phyloP scores from a whole-genome alignment of 768 basidiomycete species.

The Daedalea quercina region DNA sequence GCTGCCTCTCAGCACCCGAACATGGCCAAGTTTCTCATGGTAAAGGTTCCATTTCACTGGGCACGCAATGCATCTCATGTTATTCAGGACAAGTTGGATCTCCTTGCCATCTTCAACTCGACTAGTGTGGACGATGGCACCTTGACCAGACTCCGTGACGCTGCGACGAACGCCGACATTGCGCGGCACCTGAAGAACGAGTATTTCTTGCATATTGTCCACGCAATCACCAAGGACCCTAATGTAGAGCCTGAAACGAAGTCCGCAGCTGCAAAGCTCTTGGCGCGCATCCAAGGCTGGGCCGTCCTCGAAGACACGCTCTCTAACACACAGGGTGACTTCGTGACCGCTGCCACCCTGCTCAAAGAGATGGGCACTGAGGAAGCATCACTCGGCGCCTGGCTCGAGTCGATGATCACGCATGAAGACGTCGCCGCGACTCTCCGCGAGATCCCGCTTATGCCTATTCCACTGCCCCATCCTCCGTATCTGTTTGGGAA shows the following conservation, averaged over 20 bases:
- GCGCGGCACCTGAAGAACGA: conserved; percentile 42
- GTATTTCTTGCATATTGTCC: conserved; percentile 36
- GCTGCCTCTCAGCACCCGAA: conserved; percentile 59
- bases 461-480: conserved; percentile 26
- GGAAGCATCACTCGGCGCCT: conserved; percentile 66
- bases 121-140: conserved; percentile 48
- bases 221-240: conserved; percentile 29
- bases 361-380: conserved; percentile 57
- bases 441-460: conserved; percentile 35
- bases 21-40: conserved; percentile 37
- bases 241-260: conserved; percentile 35
- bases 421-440: conserved; percentile 44
- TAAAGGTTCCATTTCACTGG: neutral
- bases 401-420: conserved; percentile 64
- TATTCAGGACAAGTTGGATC: conserved; percentile 50
- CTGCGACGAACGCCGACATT: conserved; percentile 58
- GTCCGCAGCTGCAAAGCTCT: conserved; percentile 40
- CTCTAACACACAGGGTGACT: conserved; percentile 45
- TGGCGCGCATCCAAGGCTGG: conserved; percentile 52
- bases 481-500: conserved; percentile 35
- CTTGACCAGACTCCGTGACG: conserved; percentile 52
- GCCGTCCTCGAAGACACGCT: conserved; percentile 54
- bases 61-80: neutral
- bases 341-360: conserved; percentile 39
- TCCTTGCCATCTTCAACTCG: conserved; percentile 47